phyloP scores from a whole-genome alignment of 169 alveolate genomes.

The Cryptosporidium felis region DNA sequence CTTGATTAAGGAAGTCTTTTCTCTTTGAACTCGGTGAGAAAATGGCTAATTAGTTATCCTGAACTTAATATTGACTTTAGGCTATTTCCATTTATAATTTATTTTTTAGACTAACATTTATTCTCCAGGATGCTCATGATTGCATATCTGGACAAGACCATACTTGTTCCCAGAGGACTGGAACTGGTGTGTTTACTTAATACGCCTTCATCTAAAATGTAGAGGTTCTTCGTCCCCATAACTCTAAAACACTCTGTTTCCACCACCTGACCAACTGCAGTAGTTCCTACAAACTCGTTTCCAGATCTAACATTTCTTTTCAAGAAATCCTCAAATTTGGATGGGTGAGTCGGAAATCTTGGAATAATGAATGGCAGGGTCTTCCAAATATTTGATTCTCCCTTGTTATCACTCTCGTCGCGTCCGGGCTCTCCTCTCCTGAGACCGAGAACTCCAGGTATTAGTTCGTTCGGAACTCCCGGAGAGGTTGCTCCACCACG shows the following conservation, averaged over 20 bases:
- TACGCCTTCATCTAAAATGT: conserved; percentile 32
- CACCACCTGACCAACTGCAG: conserved; percentile 34
- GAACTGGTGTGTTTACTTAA: conserved; percentile 32
- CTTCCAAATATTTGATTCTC: conserved; percentile 19
- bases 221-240: conserved; percentile 2
- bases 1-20: too few relatives aligned
- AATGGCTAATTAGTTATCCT: too few relatives aligned
- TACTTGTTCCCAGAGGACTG: conserved; percentile 43
- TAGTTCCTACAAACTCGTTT: conserved; percentile 51
- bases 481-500: too few relatives aligned
- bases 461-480: too few relatives aligned
- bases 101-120: conserved; percentile 16
- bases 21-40: too few relatives aligned
- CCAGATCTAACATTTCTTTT: conserved; percentile 12
- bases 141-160: conserved; percentile 41
- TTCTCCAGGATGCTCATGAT: background rate
- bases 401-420: background rate
- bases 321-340: background rate
- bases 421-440: background rate
- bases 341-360: conserved; percentile 13
- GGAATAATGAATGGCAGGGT: conserved; percentile 24
- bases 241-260: conserved; percentile 17
- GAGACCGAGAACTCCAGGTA: background rate
- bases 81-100: too few relatives aligned
- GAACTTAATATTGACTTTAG: too few relatives aligned